Conservation (phyloP, 306 rosid genomes). For the Cicer pinnatifidum region DNA sequence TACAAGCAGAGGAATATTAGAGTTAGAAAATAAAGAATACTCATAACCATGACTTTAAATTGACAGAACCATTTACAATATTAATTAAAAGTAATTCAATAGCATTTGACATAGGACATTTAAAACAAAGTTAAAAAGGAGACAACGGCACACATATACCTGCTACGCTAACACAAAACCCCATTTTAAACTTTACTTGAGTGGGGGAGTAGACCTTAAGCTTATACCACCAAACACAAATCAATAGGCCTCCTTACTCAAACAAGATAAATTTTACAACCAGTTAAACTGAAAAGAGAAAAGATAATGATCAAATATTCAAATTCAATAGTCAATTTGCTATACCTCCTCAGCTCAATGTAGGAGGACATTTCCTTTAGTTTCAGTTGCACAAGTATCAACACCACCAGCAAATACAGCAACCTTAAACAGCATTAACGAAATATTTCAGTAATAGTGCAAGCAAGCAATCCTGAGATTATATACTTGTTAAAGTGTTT, state of each 20-base stretch:
- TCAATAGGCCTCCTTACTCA: slow-evolving; percentile 19
- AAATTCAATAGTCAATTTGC: slow-evolving; percentile 21
- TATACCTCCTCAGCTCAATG: slow-evolving; percentile 85
- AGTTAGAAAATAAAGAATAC: slow-evolving; percentile 35
- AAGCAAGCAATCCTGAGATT: too few species aligned
- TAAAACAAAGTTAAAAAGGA: neutral
- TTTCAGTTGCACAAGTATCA: slow-evolving; percentile 91
- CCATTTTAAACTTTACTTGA: neutral
- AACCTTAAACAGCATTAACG: slow-evolving; percentile 61
- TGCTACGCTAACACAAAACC: neutral
- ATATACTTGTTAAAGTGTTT: neutral
- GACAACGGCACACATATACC: slow-evolving; percentile 43
- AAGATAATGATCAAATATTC: neutral
- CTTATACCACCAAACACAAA: slow-evolving; percentile 9
- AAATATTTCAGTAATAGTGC: slow-evolving; percentile 19
- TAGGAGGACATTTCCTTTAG: slow-evolving; percentile 92
- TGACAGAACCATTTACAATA: neutral
- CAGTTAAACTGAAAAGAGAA: slow-evolving; percentile 5
- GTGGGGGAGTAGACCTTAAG: neutral
- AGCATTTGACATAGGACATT: neutral
- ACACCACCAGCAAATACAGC: slow-evolving; percentile 92
- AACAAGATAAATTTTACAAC: slow-evolving; percentile 4
- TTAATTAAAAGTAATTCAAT: slow-evolving; percentile 19
- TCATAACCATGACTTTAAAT: slow-evolving; percentile 16
- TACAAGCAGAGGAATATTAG: slow-evolving; percentile 48